Conservation (phyloP, 768 basidiomycete species). For the Tylopilus intermedius region DNA sequence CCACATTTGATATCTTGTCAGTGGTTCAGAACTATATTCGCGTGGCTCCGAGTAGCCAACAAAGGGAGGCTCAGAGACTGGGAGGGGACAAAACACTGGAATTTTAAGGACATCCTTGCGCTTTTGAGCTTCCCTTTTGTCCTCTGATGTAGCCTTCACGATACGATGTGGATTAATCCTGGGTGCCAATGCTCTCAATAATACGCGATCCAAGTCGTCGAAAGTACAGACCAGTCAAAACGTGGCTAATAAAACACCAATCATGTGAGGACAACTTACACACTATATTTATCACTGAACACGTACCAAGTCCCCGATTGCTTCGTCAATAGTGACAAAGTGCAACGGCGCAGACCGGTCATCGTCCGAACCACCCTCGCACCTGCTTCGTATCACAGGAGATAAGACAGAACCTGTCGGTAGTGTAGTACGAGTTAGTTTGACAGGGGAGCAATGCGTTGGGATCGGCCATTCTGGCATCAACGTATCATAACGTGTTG, state of each 20-base stretch:
- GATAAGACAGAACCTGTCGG: conserved; percentile 40
- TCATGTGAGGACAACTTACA: conserved; percentile 3
- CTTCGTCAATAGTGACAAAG: conserved; percentile 57
- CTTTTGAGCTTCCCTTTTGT: conserved; percentile 30
- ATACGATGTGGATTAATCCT: conserved; percentile 58
- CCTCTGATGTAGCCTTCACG: conserved; percentile 30
- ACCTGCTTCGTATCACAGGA: conserved; percentile 42
- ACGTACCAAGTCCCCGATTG: conserved; percentile 66
- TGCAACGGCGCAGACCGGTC: conserved; percentile 56
- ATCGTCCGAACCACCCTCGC: conserved; percentile 23
- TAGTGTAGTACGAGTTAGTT: conserved; percentile 34
- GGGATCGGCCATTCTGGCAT: conserved; percentile 65
- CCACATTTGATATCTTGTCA: conserved; percentile 39
- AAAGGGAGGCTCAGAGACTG: conserved; percentile 9
- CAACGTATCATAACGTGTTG: conserved; percentile 50
- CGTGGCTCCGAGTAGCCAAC: conserved; percentile 47
- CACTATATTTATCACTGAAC: conserved; percentile 5
- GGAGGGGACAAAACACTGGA: conserved; percentile 39
- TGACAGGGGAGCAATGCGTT: conserved; percentile 44
- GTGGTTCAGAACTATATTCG: conserved; percentile 41
- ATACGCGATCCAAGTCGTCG: neutral
- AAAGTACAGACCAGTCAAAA: conserved; percentile 58
- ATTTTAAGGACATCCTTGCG: conserved; percentile 41
- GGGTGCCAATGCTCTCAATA: conserved; percentile 1
- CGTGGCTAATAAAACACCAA: conserved; percentile 38